Percentiles rank a stretch among this genome's conserved stretches.
Evolutionary conservation across 2,329 filamentous ascomycete species (phyloP).

Genomic region (Monosporascus cannonballus): DNA sequence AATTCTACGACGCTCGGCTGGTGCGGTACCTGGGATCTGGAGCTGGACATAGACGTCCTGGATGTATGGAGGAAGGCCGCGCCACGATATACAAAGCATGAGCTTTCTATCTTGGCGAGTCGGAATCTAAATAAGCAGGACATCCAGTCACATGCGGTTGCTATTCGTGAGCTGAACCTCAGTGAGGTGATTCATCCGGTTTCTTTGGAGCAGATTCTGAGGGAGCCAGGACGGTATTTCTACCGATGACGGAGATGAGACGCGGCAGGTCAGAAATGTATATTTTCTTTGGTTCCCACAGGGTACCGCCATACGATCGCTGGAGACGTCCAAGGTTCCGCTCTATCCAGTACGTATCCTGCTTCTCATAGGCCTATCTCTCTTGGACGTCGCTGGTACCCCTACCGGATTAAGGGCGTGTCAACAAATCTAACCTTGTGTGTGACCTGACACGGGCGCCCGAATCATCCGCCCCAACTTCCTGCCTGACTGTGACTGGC

Average conservation of each 20-base stretch:
- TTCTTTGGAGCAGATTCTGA: not conserved
- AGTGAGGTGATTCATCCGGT: not conserved
- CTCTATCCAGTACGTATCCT: too few species aligned
- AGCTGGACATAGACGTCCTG: not conserved
- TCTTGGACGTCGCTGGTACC: too few species aligned
- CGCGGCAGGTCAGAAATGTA: too few species aligned
- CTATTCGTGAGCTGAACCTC: not conserved
- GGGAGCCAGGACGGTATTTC: not conserved
- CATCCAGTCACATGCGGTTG: not conserved
- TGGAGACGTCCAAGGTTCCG: too few species aligned
- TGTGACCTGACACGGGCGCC: too few species aligned
- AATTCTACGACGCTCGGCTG: not conserved
- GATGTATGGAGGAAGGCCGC: not conserved
- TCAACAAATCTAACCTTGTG: too few species aligned
- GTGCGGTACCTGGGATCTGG: not conserved
- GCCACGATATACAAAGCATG: not conserved
- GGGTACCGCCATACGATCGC: too few species aligned
- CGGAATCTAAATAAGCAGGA: not conserved
- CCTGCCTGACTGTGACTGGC: too few species aligned
- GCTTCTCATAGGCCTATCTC: too few species aligned
- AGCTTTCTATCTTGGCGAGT: not conserved
- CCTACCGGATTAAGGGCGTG: too few species aligned
- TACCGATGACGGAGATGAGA: not conserved
- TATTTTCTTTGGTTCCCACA: too few species aligned
- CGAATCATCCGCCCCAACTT: too few species aligned